Base-by-base conservation (phyloP, 176 grass and related monocot species). In the Lolium multiflorum region DNA sequence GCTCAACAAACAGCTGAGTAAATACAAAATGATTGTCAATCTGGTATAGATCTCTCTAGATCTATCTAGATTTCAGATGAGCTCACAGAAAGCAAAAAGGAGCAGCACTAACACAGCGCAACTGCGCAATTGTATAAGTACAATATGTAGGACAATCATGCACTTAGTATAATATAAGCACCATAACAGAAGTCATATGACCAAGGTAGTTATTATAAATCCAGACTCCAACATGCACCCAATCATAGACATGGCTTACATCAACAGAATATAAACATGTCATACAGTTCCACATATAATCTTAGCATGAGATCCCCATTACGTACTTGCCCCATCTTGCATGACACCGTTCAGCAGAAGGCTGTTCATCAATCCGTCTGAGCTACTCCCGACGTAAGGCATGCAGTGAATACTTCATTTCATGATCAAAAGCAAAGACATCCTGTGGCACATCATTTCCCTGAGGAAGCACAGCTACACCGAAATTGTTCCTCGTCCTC, bases 401-500 rank as follows among this genome's bases (percentile, higher is more conserved):
- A 28, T 28, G 28, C 31, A 83, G 3, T 21, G 83, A 21, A 87
- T 80, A 89, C 71, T 87, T 94, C 87, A 90, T 88, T 66, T 88
- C 82, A 71, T 88, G 80, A 51, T 92, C 46, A 25, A 94, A 92
- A 59, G 65, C 2, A 14, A 50, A 35, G 38, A 92, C 60, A 20
- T 73, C 82, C 72, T 92, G 89, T 28, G 31, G 17, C 4, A 3
- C 41, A 10, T 11, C 85, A 75, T 90, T 84, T 75, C 83, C 88
- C 86, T 87, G 80, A 59, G 74, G 49, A n/a, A 70, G 65, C 86
- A 95, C 83, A 21, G 82, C 80, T 47, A 78, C 70, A 54, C 90
- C 80, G 50, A 79, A 82, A 60, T 81, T 89, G 65, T 89, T 95
- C 83, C 65, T 95, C 76, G 82, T 77, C 82, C 84, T 92, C 90